These are phyloP conservation scores for Leccinum fuscescens DNA, from an alignment of 1,284 basidiomycete species.

Conservation along the genomic window DNA sequence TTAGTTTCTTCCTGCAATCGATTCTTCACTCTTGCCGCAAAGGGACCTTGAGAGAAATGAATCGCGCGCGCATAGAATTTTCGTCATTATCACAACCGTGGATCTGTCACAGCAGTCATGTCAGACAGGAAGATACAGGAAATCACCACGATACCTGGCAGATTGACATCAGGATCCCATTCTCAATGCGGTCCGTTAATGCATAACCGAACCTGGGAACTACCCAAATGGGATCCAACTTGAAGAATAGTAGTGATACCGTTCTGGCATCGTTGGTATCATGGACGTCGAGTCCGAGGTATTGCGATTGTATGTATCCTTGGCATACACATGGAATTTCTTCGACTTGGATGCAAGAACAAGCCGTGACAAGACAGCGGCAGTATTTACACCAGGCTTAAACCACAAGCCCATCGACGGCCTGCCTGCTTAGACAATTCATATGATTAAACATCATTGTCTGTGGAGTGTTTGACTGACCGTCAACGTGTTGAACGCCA, in stretches of 20 bases:
- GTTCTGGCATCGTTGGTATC: conserved; percentile 62
- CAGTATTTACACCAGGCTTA: conserved; percentile 48
- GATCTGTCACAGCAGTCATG: conserved; percentile 43
- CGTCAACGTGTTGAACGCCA: conserved; percentile 18
- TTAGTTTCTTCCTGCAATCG: neutral
- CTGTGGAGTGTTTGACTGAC: conserved; percentile 15
- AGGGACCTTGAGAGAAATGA: conserved; percentile 67
- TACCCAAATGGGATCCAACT: conserved; percentile 78
- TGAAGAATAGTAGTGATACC: conserved; percentile 76
- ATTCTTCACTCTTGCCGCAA: conserved; percentile 62
- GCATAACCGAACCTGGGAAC: conserved; percentile 77
- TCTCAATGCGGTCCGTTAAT: conserved; percentile 61
- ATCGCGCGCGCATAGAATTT: conserved; percentile 80
- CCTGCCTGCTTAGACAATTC: conserved; percentile 49
- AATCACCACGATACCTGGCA: conserved; percentile 47
- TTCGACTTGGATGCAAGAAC: conserved; percentile 40
- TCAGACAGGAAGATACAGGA: neutral
- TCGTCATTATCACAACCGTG: conserved; percentile 81
- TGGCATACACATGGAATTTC: conserved; percentile 76
- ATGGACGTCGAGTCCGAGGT: neutral
- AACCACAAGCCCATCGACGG: conserved; percentile 82
- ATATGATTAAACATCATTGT: neutral
- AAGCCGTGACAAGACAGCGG: conserved; percentile 54
- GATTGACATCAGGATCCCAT: conserved; percentile 56
- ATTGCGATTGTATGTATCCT: conserved; percentile 42